Percentiles rank a stretch among this genome's conserved stretches.
Evolutionary conservation across 164 flowering plant species (phyloP).

Genomic region (Sextonia rubra): DNA sequence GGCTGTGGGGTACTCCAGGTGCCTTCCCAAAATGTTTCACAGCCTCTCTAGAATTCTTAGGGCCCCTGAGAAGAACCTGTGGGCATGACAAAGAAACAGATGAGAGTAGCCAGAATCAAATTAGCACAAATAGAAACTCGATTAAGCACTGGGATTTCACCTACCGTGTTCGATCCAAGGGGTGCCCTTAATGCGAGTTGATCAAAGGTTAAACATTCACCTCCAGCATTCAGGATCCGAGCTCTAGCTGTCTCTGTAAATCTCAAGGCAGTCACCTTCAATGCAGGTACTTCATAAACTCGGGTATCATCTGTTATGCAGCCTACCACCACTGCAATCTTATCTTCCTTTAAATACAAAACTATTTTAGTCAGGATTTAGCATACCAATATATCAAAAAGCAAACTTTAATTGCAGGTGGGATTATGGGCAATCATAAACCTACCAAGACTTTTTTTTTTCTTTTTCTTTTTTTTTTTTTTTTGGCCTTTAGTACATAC

Average conservation of each 20-base stretch:
- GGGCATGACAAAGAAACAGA: background rate
- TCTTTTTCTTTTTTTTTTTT: too few relatives aligned
- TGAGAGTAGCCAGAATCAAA: background rate
- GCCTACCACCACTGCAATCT: slow-evolving; percentile 28
- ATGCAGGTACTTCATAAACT: slow-evolving; percentile 30
- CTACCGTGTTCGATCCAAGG: slow-evolving; percentile 31
- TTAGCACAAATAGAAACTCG: background rate
- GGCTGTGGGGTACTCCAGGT: slow-evolving; percentile 34
- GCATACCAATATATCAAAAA: background rate
- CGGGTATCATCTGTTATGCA: slow-evolving; percentile 26
- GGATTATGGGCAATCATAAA: background rate
- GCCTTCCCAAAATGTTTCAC: slow-evolving; percentile 34
- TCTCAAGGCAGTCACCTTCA: slow-evolving; percentile 30
- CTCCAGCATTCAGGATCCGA: slow-evolving; percentile 30
- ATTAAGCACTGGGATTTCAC: background rate
- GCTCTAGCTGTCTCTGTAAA: slow-evolving; percentile 33
- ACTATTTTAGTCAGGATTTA: background rate
- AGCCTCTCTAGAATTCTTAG: slow-evolving; percentile 33
- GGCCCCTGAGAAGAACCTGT: slow-evolving; percentile 33
- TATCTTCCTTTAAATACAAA: slow-evolving; percentile 16
- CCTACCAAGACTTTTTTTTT: background rate
- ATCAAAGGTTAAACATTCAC: slow-evolving; percentile 30
- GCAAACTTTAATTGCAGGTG: background rate
- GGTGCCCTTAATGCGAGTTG: slow-evolving; percentile 35
- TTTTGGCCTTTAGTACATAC: too few relatives aligned